phyloP scores from a whole-genome alignment of 768 basidiomycete genomes.

The Mycena vulgaris region DNA sequence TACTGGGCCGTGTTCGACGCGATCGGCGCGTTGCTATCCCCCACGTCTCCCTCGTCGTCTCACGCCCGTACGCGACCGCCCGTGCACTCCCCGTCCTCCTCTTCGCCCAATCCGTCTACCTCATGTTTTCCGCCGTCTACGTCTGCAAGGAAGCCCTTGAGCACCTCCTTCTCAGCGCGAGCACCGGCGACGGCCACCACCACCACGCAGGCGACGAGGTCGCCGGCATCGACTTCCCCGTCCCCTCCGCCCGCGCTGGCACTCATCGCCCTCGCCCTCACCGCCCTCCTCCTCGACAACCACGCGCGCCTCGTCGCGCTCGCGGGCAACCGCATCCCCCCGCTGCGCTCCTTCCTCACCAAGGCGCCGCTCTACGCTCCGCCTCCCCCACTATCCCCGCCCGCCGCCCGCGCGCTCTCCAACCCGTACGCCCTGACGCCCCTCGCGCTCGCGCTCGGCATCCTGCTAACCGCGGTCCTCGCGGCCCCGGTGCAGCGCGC shows the following conservation, averaged over 20 bases:
- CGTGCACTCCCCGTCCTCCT: conserved; percentile 79
- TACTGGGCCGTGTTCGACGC: conserved; percentile 98
- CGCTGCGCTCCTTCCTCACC: conserved; percentile 64
- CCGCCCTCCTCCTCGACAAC: conserved; percentile 72
- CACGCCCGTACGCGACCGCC: conserved; percentile 62
- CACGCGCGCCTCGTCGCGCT: conserved; percentile 77
- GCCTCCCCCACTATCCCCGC: conserved; percentile 49
- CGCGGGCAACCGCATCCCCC: conserved; percentile 75
- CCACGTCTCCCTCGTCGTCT: conserved; percentile 29
- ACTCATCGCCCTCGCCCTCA: conserved; percentile 69
- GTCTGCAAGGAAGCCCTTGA: conserved; percentile 98
- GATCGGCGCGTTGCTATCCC: conserved; percentile 77
- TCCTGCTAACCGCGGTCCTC: conserved; percentile 67
- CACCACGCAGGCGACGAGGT: conserved; percentile 46
- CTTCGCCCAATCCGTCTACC: conserved; percentile 94
- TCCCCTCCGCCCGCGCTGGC: conserved; percentile 69
- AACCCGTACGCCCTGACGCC: conserved; percentile 86
- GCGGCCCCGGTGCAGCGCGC: conserved; percentile 72
- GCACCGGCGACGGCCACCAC: conserved; percentile 56
- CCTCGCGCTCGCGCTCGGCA: conserved; percentile 67
- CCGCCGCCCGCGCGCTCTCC: conserved; percentile 63
- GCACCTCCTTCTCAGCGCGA: conserved; percentile 85
- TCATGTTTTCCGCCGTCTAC: conserved; percentile 95
- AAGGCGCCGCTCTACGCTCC: conserved; percentile 53
- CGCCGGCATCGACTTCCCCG: conserved; percentile 79